Evolutionary conservation across 2,329 filamentous ascomycete species (phyloP), one percentile per base, ranked within the genome.

Genomic region (Colletotrichum somersetense): DNA sequence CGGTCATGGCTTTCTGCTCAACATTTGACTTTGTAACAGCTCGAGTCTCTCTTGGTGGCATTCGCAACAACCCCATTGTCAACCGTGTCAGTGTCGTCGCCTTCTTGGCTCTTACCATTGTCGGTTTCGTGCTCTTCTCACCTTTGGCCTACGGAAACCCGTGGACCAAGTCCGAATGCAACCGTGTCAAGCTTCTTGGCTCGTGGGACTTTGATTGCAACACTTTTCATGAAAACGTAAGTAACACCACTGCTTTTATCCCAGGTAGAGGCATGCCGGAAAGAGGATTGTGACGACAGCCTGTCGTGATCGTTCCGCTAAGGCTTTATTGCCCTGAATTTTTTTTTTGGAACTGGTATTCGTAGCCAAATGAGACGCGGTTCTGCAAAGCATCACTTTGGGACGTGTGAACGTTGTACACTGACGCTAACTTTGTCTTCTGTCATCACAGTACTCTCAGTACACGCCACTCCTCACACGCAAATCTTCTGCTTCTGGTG

Each of bases 121-220:
- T 89, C 23, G 92, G 91, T 7, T 99, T 98, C 80, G 87, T 88
- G 2, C 85, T 98, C n/a, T 97, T 94, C 81, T 90, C 95, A 12
- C 96, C 96, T 50, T 87, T 99, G 48, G 91, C 93, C 14, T 99
- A 99, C 79, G 96, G 96, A 73, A 98, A 97, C 80, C 86, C 91
- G 63, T 99, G 96, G 96, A 99, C 96, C 63, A 93, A 94, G 85
- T 85, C 88, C 71, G 92, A 96, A 78, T 99, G 96, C 87, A 91
- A 90, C 76, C 91, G 90, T 68, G 92, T 96, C 73, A 98, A 98
- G 86, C 86, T 99, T 16, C 91, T 98, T 79, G 86, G 88, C 71
- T 92, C 91, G 1, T 99, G 96, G 96, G 96, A 99, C 81, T 99
- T 96, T 89, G 96, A 99, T 82, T 99, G 96, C 89, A 97, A 97